A percentile compares a stretch with the other conserved stretches of the same genome.
These are phyloP conservation scores for Vinca minor DNA, from an alignment of 257 asterid species.

Conservation along the genomic window DNA sequence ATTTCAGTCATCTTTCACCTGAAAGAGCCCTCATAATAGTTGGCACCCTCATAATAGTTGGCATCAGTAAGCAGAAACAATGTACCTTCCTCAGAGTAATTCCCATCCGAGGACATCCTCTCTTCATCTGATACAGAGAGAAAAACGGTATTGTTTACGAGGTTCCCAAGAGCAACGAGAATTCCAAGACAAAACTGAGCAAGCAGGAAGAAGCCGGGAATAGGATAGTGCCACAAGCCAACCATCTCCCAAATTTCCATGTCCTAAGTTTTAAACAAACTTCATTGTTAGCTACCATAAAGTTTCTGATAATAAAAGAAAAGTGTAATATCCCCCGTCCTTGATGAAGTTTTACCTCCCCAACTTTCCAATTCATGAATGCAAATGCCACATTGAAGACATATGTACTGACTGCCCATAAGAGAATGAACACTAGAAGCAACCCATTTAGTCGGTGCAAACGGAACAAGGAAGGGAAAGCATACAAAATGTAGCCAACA, in stretches of 20 bases:
- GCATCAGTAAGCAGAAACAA: slow-evolving; percentile 5
- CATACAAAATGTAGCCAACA: slow-evolving; percentile 82
- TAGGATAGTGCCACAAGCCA: slow-evolving; percentile 97
- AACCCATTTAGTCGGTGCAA: slow-evolving; percentile 87
- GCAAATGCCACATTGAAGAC: slow-evolving; percentile 86
- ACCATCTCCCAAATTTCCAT: slow-evolving; percentile 99
- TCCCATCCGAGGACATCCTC: slow-evolving; percentile 45
- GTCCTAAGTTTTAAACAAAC: slow-evolving; percentile 46
- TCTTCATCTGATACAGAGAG: slow-evolving; percentile 70
- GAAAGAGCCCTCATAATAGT: slow-evolving; percentile 9
- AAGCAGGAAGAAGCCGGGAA: slow-evolving; percentile 91
- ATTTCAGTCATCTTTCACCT: not conserved
- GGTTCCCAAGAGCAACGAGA: slow-evolving; percentile 96
- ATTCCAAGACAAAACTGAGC: slow-evolving; percentile 95
- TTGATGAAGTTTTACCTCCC: slow-evolving; percentile 54
- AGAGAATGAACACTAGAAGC: slow-evolving; percentile 95
- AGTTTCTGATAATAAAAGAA: slow-evolving; percentile 16
- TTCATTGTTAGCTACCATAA: slow-evolving; percentile 18
- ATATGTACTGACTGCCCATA: slow-evolving; percentile 98
- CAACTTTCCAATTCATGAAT: slow-evolving; percentile 69
- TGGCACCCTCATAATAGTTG: slow-evolving; percentile 7
- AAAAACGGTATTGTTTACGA: slow-evolving; percentile 84
- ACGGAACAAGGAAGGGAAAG: slow-evolving; percentile 83
- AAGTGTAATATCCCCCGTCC: slow-evolving; percentile 6
- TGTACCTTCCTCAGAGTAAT: slow-evolving; percentile 65